Percentiles rank a stretch among this genome's conserved stretches.
These are phyloP conservation scores for Colletotrichum cordylinicola DNA, from an alignment of 2,329 filamentous ascomycete species.

Conservation along the genomic window DNA sequence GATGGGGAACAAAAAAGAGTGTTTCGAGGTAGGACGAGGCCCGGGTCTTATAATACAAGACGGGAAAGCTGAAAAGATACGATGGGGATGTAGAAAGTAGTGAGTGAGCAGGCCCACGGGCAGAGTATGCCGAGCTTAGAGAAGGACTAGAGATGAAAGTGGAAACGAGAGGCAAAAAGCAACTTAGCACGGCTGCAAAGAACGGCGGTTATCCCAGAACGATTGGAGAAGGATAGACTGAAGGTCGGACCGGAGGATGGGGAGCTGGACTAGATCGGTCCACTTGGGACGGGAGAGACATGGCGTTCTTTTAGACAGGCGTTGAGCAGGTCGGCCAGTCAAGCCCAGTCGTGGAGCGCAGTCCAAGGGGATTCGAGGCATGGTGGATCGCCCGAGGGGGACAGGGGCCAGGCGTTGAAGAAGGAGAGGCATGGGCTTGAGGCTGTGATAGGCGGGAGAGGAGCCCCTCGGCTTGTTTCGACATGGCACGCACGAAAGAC, in stretches of 20 bases:
- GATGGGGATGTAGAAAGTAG: conserved; percentile 15
- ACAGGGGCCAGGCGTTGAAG: conserved; percentile 27
- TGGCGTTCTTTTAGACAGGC: conserved; percentile 23
- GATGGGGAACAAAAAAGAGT: conserved; percentile 3
- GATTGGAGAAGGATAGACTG: conserved; percentile 37
- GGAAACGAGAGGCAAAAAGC: conserved; percentile 27
- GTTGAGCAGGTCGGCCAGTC: conserved; percentile 37
- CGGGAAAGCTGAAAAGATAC: background rate
- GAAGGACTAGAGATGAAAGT: conserved; percentile 18
- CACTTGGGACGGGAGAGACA: conserved; percentile 24
- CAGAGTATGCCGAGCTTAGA: conserved; percentile 14
- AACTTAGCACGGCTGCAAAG: conserved; percentile 37
- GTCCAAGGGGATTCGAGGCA: conserved; percentile 43
- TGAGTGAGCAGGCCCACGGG: conserved; percentile 16
- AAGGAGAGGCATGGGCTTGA: conserved; percentile 17
- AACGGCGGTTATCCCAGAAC: conserved; percentile 31
- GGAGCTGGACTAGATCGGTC: conserved; percentile 20
- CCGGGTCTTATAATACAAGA: conserved; percentile 21
- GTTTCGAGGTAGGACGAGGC: conserved; percentile 18
- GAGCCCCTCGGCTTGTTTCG: conserved; percentile 24
- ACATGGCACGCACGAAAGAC: conserved; percentile 21
- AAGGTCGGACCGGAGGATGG: conserved; percentile 21
- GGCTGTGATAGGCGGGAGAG: conserved; percentile 34
- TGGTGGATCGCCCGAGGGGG: conserved; percentile 37
- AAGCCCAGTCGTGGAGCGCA: conserved; percentile 38